Conservation (phyloP, 306 rosid species). For the Vigna reflexopilosa region DNA sequence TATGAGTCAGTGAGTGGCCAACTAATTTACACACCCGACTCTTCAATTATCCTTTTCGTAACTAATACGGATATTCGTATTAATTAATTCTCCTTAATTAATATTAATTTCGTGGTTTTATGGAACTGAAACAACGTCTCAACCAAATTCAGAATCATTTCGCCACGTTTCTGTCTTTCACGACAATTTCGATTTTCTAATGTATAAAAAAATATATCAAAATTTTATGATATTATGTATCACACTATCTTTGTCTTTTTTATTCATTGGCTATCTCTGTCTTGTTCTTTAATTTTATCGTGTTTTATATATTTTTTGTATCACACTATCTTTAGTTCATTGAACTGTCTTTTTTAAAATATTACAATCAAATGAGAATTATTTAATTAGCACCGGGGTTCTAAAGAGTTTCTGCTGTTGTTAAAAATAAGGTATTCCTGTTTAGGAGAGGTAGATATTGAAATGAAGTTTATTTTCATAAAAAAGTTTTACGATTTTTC, state of each 20-base stretch:
- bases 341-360: too few relatives aligned
- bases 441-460: too few relatives aligned
- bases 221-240: neutral
- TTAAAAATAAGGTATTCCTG: too few relatives aligned
- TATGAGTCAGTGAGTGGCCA: neutral
- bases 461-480: too few relatives aligned
- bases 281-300: too few relatives aligned
- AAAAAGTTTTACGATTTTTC: too few relatives aligned
- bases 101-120: neutral
- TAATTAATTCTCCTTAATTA: neutral
- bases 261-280: too few relatives aligned
- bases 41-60: neutral
- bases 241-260: neutral
- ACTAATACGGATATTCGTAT: neutral
- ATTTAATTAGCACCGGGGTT: too few relatives aligned
- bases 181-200: neutral
- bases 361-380: too few relatives aligned
- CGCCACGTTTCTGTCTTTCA: neutral
- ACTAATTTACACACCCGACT: neutral
- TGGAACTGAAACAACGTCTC: constrained; percentile 6
- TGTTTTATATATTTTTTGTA: too few relatives aligned
- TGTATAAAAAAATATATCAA: neutral
- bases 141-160: neutral
- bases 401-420: too few relatives aligned
- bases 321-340: too few relatives aligned